Base-by-base conservation (phyloP, 257 asterid species). In the Solanum corneliomulleri region DNA sequence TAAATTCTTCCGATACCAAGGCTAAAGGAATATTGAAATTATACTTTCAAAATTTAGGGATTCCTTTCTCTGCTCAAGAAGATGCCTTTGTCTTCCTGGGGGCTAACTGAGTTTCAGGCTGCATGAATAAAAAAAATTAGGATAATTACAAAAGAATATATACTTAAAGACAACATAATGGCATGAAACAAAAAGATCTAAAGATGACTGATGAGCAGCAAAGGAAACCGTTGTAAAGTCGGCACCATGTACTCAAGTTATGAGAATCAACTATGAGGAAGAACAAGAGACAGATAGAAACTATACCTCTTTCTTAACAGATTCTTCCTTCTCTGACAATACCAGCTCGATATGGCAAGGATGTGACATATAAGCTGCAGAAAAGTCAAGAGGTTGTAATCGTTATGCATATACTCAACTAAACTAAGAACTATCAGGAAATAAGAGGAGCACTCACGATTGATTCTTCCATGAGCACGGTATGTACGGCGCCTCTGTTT, bases 311-410 rank as follows among this genome's bases (percentile, higher is more conserved):
- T 92, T 96, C 81, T 93, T 94, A 14, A 96, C 99, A 1, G 99
- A 25, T 85, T 93, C 99, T 88, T 95, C 97, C 89, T 96, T 90
- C 87, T 91, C 93, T 4, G 93, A 90, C 87, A 96, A 88, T n/a
- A 90, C 91, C 92, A 96, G 91, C 91, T 96, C 98, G 6, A 96
- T 96, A 88, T 95, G 98, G 93, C 99, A 96, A 0, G 98, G 99
- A 3, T 97, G 93, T 2, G 99, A 96, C 99, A 96, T 96, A 45
- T 96, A 96, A 2, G 98, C 98, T 94, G 93, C 86, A 18, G 29
- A 25, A 21, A 69, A n/a, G 60, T 18, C 14, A 85, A 31, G 15
- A 47, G 6, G 82, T 71, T 21, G 33, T 16, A 72, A 70, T 70
- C 2, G 29, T 7, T 27, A 71, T 85, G 64, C 87, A 11, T 13